Evolutionary conservation across 1,284 basidiomycete genomes (phyloP).

Genomic region (Trichosporon ovoides): DNA sequence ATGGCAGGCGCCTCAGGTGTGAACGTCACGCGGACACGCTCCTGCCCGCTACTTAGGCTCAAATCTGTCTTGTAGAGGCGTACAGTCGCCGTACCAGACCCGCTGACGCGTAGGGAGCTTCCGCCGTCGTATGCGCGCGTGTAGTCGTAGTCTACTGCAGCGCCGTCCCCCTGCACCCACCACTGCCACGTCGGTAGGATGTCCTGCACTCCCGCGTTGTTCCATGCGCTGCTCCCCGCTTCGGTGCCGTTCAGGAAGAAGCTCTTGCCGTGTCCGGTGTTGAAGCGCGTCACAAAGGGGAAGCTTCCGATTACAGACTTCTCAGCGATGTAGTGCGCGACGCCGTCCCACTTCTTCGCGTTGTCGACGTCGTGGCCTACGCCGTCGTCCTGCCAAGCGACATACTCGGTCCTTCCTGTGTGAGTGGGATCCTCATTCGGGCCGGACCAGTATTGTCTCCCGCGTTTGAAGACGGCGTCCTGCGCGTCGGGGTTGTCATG

Average conservation of each 20-base stretch:
- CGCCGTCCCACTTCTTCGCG: background rate
- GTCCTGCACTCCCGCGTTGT: background rate
- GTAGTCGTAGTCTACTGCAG: background rate
- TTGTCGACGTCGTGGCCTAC: background rate
- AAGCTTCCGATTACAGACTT: background rate
- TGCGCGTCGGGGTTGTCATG: background rate
- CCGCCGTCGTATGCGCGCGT: background rate
- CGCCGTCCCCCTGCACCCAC: background rate
- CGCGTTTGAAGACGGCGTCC: background rate
- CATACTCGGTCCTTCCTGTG: background rate
- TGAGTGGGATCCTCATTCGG: background rate
- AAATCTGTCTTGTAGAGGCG: background rate
- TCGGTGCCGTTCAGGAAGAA: background rate
- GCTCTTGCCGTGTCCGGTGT: background rate
- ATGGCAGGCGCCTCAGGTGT: background rate
- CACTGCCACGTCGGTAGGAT: background rate
- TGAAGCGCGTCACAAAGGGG: slow-evolving; percentile 3
- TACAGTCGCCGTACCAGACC: background rate
- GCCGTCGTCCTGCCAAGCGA: background rate
- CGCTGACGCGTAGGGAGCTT: background rate
- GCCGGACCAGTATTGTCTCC: background rate
- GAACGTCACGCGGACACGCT: background rate
- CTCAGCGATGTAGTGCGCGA: background rate
- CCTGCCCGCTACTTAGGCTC: background rate
- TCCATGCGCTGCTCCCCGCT: background rate